Conservation (phyloP, 495 filamentous ascomycete species). For the Bacidia rubella region DNA sequence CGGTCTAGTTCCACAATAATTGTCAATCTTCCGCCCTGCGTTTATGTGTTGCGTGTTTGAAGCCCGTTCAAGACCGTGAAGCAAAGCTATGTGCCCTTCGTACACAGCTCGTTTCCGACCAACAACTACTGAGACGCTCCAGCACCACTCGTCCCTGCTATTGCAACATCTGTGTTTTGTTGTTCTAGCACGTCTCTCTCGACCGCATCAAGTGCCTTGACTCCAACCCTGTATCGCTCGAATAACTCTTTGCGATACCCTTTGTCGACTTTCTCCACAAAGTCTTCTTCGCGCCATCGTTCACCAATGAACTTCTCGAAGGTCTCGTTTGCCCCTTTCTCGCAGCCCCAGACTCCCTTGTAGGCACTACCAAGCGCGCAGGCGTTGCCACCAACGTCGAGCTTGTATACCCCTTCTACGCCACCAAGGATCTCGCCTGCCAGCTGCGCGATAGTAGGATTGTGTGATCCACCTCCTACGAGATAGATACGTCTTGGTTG, state of each 20-base stretch:
- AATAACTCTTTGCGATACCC: conserved; percentile 67
- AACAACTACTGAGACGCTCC: not conserved
- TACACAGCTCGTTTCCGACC: not conserved
- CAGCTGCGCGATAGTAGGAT: conserved; percentile 69
- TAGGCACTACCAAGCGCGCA: conserved; percentile 90
- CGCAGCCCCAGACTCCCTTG: conserved; percentile 85
- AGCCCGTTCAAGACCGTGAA: not conserved
- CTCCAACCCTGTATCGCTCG: conserved; percentile 57
- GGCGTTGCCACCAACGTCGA: conserved; percentile 92
- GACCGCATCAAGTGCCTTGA: conserved; percentile 69
- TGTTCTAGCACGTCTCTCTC: conserved; percentile 50
- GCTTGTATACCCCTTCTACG: conserved; percentile 73
- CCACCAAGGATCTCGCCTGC: conserved; percentile 81
- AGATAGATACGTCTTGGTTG: conserved; percentile 87
- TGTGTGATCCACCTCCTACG: conserved; percentile 79
- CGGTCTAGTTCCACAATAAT: too few relatives aligned
- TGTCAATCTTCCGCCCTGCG: too few relatives aligned
- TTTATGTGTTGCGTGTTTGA: too few relatives aligned
- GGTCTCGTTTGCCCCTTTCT: conserved; percentile 44
- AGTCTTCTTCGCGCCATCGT: conserved; percentile 74
- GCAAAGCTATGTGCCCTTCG: not conserved
- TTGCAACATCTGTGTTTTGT: conserved; percentile 7
- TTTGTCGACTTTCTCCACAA: conserved; percentile 65
- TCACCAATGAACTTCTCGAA: conserved; percentile 77
- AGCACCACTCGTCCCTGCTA: not conserved